Percentiles rank a stretch among this genome's conserved stretches.
Conservation (phyloP, 495 filamentous ascomycete genomes). For the Aspergillus wentii region DNA sequence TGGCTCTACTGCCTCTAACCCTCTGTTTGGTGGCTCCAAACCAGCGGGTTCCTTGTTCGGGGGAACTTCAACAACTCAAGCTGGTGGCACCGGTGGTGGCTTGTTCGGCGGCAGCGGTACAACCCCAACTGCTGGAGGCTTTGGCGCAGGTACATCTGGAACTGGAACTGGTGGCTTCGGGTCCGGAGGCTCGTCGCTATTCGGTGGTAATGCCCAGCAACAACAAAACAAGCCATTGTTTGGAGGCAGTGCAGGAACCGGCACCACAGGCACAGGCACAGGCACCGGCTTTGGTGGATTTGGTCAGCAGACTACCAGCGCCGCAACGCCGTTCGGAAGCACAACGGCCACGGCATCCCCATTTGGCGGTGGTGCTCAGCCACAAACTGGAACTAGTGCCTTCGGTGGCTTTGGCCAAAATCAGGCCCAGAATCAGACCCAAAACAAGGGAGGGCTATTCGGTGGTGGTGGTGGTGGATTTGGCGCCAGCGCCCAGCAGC, state of each 20-base stretch:
- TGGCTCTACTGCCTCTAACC: slow-evolving; percentile 41
- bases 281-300: slow-evolving; percentile 33
- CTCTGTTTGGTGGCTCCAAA: slow-evolving; percentile 35
- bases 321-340: slow-evolving; percentile 29
- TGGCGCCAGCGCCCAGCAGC: slow-evolving; percentile 34
- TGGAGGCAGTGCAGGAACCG: slow-evolving; percentile 18
- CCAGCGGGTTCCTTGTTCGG: slow-evolving; percentile 38
- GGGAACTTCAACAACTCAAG: slow-evolving; percentile 16
- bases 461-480: slow-evolving; percentile 34
- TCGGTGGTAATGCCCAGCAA: slow-evolving; percentile 38
- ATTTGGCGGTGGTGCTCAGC: slow-evolving; percentile 36
- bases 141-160: slow-evolving; percentile 26
- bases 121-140: slow-evolving; percentile 22
- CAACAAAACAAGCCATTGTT: slow-evolving; percentile 38
- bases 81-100: slow-evolving; percentile 18
- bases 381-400: slow-evolving; percentile 28
- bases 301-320: slow-evolving; percentile 30
- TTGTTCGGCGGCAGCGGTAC: slow-evolving; percentile 23
- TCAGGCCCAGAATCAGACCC: slow-evolving; percentile 34
- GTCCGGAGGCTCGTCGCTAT: slow-evolving; percentile 40
- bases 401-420: slow-evolving; percentile 46
- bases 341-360: slow-evolving; percentile 22
- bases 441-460: slow-evolving; percentile 32
- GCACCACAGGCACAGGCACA: slow-evolving; percentile 22
- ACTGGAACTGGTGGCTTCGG: slow-evolving; percentile 19